Conservation (phyloP, 1,284 basidiomycete genomes). For the Limonomyces culmigenus region DNA sequence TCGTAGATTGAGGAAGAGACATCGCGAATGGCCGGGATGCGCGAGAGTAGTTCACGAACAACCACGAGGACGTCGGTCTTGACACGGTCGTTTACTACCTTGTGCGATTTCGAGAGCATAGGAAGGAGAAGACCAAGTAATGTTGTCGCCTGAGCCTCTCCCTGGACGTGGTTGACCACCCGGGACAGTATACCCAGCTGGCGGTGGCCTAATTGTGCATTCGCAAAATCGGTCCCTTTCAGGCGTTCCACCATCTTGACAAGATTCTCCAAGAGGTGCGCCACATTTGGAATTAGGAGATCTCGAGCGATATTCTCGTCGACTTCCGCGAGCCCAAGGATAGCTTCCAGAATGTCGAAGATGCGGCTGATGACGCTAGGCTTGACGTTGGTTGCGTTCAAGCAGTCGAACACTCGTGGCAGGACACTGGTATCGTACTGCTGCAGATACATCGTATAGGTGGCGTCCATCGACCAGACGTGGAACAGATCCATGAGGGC, state of each 20-base stretch:
- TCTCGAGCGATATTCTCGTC: slow-evolving; percentile 32
- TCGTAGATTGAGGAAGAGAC: slow-evolving; percentile 28
- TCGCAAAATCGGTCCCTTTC: slow-evolving; percentile 35
- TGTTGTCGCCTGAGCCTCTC: slow-evolving; percentile 56
- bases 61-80: slow-evolving; percentile 79
- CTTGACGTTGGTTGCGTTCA: slow-evolving; percentile 78
- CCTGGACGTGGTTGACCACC: slow-evolving; percentile 61
- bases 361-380: slow-evolving; percentile 66
- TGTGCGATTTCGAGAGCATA: slow-evolving; percentile 64
- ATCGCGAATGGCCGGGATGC: slow-evolving; percentile 52
- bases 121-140: slow-evolving; percentile 69
- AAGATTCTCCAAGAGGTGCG: slow-evolving; percentile 59
- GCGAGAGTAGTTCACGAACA: slow-evolving; percentile 55
- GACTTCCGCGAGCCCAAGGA: slow-evolving; percentile 40
- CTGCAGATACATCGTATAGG: slow-evolving; percentile 49
- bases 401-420: slow-evolving; percentile 67
- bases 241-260: slow-evolving; percentile 52
- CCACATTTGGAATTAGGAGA: slow-evolving; percentile 66
- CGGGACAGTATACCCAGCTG: slow-evolving; percentile 73
- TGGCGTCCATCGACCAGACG: slow-evolving; percentile 51
- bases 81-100: slow-evolving; percentile 70
- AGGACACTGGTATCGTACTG: slow-evolving; percentile 56
- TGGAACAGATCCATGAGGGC: slow-evolving; percentile 80
- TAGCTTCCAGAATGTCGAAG: slow-evolving; percentile 74
- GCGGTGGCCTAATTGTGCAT: slow-evolving; percentile 66